These are phyloP conservation scores for Anisodus acutangulus DNA, from an alignment of 257 asterid genomes.

Conservation along the genomic window DNA sequence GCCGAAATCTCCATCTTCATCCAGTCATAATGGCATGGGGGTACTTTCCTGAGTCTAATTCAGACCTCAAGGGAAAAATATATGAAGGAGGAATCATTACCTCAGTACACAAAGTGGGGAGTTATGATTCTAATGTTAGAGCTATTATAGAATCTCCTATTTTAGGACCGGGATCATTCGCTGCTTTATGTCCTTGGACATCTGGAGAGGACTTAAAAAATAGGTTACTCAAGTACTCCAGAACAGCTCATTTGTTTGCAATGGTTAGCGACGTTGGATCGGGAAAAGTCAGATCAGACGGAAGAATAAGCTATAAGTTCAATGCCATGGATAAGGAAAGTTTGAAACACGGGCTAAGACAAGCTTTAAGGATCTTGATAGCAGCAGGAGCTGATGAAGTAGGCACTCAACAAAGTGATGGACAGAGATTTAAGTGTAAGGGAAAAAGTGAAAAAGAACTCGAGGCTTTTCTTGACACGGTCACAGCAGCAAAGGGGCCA, in stretches of 20 bases:
- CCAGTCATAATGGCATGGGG: constrained; percentile 98
- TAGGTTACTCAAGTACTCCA: constrained; percentile 51
- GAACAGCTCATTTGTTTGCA: constrained; percentile 71
- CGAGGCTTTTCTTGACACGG: constrained; percentile 62
- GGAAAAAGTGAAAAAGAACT: constrained; percentile 51
- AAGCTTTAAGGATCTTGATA: constrained; percentile 58
- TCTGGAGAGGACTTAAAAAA: constrained; percentile 60
- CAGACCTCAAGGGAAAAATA: constrained; percentile 53
- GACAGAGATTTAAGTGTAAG: constrained; percentile 58
- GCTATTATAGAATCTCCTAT: constrained; percentile 64
- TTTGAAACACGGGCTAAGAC: constrained; percentile 53
- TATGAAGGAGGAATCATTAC: constrained; percentile 90
- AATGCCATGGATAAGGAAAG: constrained; percentile 55
- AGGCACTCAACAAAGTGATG: constrained; percentile 79
- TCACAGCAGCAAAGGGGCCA: constrained; percentile 64
- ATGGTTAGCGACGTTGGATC: constrained; percentile 66
- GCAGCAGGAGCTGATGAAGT: constrained; percentile 90
- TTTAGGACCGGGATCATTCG: constrained; percentile 73
- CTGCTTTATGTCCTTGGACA: constrained; percentile 68
- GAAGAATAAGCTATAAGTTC: constrained; percentile 55
- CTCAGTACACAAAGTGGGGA: constrained; percentile 58
- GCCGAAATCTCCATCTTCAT: constrained; percentile 81
- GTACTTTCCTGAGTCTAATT: constrained; percentile 59
- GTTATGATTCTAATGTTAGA: constrained; percentile 38
- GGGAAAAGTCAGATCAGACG: constrained; percentile 52